Percentiles rank a stretch among this genome's conserved stretches.
phyloP scores from a whole-genome alignment of 441 rosid genomes.

The Macaranga tanarius region DNA sequence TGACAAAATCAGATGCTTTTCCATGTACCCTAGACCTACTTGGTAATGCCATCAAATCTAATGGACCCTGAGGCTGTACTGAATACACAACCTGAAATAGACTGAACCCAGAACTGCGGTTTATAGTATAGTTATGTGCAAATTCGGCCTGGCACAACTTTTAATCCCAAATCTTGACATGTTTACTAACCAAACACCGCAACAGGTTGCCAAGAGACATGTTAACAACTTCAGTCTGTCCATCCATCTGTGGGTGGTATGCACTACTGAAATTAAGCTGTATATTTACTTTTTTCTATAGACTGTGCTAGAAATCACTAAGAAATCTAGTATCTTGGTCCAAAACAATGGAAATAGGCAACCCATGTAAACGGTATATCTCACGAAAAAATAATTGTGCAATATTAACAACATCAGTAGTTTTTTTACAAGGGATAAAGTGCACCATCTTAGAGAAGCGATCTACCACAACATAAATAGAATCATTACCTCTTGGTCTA shows the following conservation, averaged over 20 bases:
- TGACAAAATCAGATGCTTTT: neutral
- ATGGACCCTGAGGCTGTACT: neutral
- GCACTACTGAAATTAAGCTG: neutral
- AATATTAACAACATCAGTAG: neutral
- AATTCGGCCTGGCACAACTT: neutral
- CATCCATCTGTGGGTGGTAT: constrained; percentile 5
- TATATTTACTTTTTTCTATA: neutral
- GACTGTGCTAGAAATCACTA: neutral
- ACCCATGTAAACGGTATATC: neutral
- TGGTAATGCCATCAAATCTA: neutral
- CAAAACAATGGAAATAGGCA: neutral
- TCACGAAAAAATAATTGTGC: neutral
- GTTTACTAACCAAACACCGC: neutral
- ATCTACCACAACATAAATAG: constrained; percentile 11
- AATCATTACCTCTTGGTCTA: neutral
- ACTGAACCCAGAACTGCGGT: too few relatives aligned
- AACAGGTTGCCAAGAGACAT: neutral
- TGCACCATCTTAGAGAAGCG: constrained; percentile 13
- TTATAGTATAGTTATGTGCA: too few relatives aligned
- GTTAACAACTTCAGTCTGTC: constrained; percentile 2
- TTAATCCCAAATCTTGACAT: neutral
- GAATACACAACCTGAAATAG: too few relatives aligned
- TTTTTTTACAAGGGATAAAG: constrained; percentile 11
- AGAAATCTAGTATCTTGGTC: neutral
- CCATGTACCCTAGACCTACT: neutral